phyloP scores from a whole-genome alignment of 1,284 basidiomycete species.

The Sporisorium reilianum region DNA sequence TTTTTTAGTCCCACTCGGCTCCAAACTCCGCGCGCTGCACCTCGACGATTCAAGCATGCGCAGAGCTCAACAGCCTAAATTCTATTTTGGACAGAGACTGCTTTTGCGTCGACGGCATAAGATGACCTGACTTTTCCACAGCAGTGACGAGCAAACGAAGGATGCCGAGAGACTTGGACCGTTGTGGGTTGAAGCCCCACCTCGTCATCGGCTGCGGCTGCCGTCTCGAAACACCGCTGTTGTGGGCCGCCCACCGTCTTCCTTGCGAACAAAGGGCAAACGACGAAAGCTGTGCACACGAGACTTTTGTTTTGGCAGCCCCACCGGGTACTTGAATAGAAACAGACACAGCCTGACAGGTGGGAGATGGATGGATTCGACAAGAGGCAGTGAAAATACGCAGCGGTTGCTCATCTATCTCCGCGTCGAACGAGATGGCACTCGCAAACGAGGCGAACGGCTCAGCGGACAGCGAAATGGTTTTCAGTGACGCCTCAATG shows the following conservation, averaged over 20 bases:
- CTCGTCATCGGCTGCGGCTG: constrained; percentile 1
- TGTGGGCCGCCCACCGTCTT: neutral
- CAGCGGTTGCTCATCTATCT: too few relatives aligned
- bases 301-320: too few relatives aligned
- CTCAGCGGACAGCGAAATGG: too few relatives aligned
- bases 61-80: neutral
- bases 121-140: constrained; percentile 40
- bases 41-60: constrained; percentile 23
- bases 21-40: constrained; percentile 26
- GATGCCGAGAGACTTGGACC: constrained; percentile 6
- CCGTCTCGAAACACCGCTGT: neutral
- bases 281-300: too few relatives aligned
- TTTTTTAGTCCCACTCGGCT: constrained; percentile 2
- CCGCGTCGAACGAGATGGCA: too few relatives aligned
- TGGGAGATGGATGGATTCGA: too few relatives aligned
- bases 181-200: neutral
- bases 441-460: too few relatives aligned
- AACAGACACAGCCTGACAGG: too few relatives aligned
- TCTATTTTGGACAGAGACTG: constrained; percentile 6
- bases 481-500: neutral
- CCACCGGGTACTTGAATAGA: too few relatives aligned
- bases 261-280: neutral
- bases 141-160: neutral
- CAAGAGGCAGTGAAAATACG: too few relatives aligned
- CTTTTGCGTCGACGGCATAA: constrained; percentile 1